phyloP scores from a whole-genome alignment of 1,139 yeast genomes.

The Candida sojae region DNA sequence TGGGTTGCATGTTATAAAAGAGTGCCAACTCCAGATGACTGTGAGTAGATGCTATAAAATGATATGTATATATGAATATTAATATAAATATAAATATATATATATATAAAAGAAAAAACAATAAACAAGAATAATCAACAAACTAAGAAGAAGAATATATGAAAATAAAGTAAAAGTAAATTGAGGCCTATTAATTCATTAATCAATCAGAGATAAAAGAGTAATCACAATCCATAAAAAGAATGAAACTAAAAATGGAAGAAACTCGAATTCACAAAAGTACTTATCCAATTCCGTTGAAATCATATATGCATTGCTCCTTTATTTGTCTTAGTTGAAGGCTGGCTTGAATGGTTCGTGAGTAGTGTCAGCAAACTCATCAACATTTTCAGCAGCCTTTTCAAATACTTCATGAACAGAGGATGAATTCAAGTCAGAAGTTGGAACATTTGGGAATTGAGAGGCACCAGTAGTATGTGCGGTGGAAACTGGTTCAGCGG shows the following conservation, averaged over 20 bases:
- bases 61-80: neutral
- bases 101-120: neutral
- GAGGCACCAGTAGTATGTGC: slow-evolving; percentile 32
- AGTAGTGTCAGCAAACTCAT: slow-evolving; percentile 13
- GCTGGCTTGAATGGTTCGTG: slow-evolving; percentile 7
- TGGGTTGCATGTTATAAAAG: slow-evolving; percentile 88
- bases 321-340: neutral
- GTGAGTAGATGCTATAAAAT: slow-evolving; percentile 18
- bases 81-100: neutral
- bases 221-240: neutral
- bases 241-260: neutral
- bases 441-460: slow-evolving; percentile 51
- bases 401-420: slow-evolving; percentile 28
- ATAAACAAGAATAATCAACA: neutral
- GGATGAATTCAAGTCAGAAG: slow-evolving; percentile 33
- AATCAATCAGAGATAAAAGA: neutral
- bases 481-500: slow-evolving; percentile 22
- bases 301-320: too few relatives aligned
- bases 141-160: neutral
- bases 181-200: neutral
- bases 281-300: too few relatives aligned
- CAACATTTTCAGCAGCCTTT: slow-evolving; percentile 13
- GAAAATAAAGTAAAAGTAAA: neutral
- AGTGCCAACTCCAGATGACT: slow-evolving; percentile 56
- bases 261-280: neutral